A percentile compares a stretch with the other conserved stretches of the same genome.
phyloP scores from a whole-genome alignment of 2,329 filamentous ascomycete species.

The Beauveria asiatica region DNA sequence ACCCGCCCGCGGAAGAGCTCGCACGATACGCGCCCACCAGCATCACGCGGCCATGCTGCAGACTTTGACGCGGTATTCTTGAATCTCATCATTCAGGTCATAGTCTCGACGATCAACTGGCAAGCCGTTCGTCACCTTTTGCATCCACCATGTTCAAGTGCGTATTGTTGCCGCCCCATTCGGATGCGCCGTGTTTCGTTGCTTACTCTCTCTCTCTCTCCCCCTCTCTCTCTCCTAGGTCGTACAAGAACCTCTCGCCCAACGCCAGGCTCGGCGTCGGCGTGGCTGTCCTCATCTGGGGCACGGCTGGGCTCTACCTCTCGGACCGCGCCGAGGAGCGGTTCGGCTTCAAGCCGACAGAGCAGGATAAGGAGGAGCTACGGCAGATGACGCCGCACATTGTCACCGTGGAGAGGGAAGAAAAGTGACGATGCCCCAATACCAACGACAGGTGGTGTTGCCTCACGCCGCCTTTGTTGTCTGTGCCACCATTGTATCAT shows the following conservation, averaged over 20 bases:
- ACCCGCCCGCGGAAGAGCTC: neutral
- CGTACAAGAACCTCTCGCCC: conserved; percentile 63
- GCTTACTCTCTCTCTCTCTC: neutral
- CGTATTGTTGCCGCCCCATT: too few species aligned
- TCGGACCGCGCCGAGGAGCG: conserved; percentile 66
- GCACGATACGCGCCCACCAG: neutral
- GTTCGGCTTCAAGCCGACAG: conserved; percentile 62
- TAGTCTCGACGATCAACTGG: too few species aligned
- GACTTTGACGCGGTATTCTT: too few species aligned
- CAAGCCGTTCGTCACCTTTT: too few species aligned
- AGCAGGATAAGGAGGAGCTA: conserved; percentile 63
- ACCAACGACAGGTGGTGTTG: neutral
- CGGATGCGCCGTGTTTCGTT: too few species aligned
- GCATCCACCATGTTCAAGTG: too few species aligned
- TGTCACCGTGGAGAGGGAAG: conserved; percentile 42
- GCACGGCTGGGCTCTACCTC: conserved; percentile 61
- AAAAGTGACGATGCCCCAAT: neutral
- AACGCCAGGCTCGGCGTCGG: conserved; percentile 66
- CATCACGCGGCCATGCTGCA: neutral
- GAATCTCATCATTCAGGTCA: too few species aligned
- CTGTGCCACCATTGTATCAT: neutral
- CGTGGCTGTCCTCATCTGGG: conserved; percentile 67
- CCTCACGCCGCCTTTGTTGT: too few species aligned
- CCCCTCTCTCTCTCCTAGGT: conserved; percentile 30
- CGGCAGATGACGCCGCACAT: conserved; percentile 54